phyloP scores from a whole-genome alignment of 768 basidiomycete species.

The Collybiopsis confluens region DNA sequence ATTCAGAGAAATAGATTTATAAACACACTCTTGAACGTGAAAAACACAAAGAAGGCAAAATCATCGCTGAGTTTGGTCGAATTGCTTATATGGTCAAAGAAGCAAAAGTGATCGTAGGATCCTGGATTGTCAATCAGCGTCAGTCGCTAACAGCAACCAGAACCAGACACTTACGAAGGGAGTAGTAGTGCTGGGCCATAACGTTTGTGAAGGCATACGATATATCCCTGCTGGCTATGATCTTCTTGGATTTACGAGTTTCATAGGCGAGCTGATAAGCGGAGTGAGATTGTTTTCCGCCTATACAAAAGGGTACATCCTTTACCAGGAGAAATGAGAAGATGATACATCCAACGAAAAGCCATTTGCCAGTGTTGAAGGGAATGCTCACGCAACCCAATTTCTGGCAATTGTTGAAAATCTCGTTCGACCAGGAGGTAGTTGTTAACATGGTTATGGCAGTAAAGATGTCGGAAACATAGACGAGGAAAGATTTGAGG shows the following conservation, averaged over 20 bases:
- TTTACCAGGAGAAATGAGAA: conserved; percentile 93
- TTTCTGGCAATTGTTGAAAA: conserved; percentile 69
- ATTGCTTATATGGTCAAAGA: conserved; percentile 94
- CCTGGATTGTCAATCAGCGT: conserved; percentile 38
- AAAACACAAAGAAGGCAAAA: conserved; percentile 99
- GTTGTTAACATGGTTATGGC: conserved; percentile 95
- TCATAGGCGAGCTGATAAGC: conserved; percentile 79
- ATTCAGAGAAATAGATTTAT: background rate
- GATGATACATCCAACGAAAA: conserved; percentile 97
- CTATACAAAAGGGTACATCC: conserved; percentile 8
- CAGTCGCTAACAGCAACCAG: background rate
- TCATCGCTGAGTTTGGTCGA: conserved; percentile 96
- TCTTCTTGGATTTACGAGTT: conserved; percentile 85
- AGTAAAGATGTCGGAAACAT: conserved; percentile 96
- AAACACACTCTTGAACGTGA: conserved; percentile 91
- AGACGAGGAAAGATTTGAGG: conserved; percentile 94
- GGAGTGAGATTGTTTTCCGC: conserved; percentile 3
- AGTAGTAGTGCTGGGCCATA: conserved; percentile 96
- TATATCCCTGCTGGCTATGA: conserved; percentile 93
- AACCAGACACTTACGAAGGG: conserved; percentile 61
- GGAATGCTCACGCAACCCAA: conserved; percentile 80
- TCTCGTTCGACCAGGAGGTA: conserved; percentile 85
- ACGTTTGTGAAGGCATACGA: conserved; percentile 98
- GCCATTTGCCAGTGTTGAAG: conserved; percentile 88
- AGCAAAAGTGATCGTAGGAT: conserved; percentile 96